Base-by-base conservation (phyloP, 140 eudicot species). In the Stevia rebaudiana region DNA sequence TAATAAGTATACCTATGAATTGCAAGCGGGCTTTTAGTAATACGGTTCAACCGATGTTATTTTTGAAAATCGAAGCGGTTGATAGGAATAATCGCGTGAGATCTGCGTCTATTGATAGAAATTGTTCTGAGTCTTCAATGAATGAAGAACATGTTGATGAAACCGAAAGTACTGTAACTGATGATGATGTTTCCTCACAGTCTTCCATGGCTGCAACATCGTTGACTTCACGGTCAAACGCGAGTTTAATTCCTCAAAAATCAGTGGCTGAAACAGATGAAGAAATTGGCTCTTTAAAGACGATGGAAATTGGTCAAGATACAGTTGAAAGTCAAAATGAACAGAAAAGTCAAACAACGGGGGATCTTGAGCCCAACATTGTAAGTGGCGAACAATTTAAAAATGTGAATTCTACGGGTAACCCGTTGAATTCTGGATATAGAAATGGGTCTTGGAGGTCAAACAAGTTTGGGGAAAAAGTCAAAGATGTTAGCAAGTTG, bases 161-260 rank as follows among this genome's bases (percentile, higher is more conserved):
- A 68, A 81, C 88, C 52, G 96, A 84, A 65, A 47, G 72, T 70
- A 72, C 81, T 19, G 47, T 78, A 57, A 81, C 89, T 6, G 98
- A 92, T 68, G 96, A 84, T 65, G 98, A 91, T 85, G 78, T 79
- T 74, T 92, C 96, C 3, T 84, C 94, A 0, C 90, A 84, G 74
- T 86, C 87, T 35, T 90, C 97, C 49, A 40, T 73, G 68, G 81
- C 81, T 63, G 83, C 82, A 48, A 69, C 86, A 62, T 83, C 76
- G 62, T 63, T 74, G 28, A 71, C 79, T 41, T 68, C 31, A 68
- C 76, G 11, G 55, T 61, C 91, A 18, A 78, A 57, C 52, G 82
- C 70, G 42, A 67, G 70, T 49, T 74, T 78, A 47, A 74, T 81
- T 25, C 67, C 77, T 67, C 80, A 63, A 51, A 71, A 76, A 23